Base-by-base conservation (phyloP, 352 stramenopile genomes). In the Globisporangium barbulae region DNA sequence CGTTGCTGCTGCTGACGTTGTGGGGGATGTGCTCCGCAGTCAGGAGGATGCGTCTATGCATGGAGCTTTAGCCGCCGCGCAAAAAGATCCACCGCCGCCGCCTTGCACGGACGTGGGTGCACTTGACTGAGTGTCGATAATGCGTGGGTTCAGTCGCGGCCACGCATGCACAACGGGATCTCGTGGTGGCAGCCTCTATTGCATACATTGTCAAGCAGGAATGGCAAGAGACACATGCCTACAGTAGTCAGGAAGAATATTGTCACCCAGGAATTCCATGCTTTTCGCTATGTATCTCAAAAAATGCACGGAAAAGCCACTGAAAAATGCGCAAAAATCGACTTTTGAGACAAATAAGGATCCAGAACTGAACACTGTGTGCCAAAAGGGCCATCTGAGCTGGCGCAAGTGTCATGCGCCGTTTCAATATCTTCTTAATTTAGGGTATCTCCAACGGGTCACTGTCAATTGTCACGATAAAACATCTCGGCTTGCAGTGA, bases 111-210 rank as follows among this genome's bases (percentile, higher is more conserved):
- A 61, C 10, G 55, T 61, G 31, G 33, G 3, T 53, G 45, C 58
- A 35, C 58, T 63, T 10, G 58, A 63, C 31, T 63, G 44, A 63
- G 25, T 52, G 45, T 25, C 5, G 22, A 8, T 39, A 31, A 25
- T 41, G 48, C 48, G 10, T 39, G 48, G 10, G 12, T 15, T 6
- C 25, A 12, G 25, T 25, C 28, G 17, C 25, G 28, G n/a, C 33
- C 33, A 19, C 19, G 19, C 45, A 52, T 12, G 25, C 15, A n/a
- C 17, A 49, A 28, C 47, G 28, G 13, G 47, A 53, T 21, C 28
- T 30, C n/a, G 9, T 41, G 35, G 35, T 41, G 35, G 35, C 35
- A 41, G 4, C 35, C 35, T 41, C 12, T 41, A 41, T 41, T 41
- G 35, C 9, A 19, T 41, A 9, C 35, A 19, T 44, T 31, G 3